Conservation (phyloP, 352 stramenopile species). For the Peronospora farinosa region DNA sequence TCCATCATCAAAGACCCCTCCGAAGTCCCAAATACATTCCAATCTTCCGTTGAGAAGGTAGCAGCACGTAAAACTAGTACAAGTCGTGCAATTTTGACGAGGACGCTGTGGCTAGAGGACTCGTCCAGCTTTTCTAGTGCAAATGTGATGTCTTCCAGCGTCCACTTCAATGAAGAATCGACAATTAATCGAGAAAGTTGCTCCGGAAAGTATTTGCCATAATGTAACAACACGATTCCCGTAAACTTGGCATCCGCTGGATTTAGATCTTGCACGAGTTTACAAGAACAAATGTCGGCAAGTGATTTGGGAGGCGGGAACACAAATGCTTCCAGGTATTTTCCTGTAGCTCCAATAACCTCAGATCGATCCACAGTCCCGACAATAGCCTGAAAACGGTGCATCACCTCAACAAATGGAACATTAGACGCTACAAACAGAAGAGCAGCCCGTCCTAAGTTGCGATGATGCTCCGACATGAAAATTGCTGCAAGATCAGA, state of each 20-base stretch:
- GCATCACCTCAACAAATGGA: slow-evolving; percentile 45
- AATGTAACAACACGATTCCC: slow-evolving; percentile 59
- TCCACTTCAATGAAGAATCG: slow-evolving; percentile 68
- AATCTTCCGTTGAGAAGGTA: slow-evolving; percentile 22
- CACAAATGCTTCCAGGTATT: slow-evolving; percentile 75
- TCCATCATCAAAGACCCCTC: slow-evolving; percentile 4
- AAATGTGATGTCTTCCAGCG: slow-evolving; percentile 60
- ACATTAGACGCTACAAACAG: slow-evolving; percentile 74
- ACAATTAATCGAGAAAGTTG: slow-evolving; percentile 66
- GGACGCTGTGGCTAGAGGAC: slow-evolving; percentile 39
- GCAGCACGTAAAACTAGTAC: slow-evolving; percentile 54
- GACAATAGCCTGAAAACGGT: slow-evolving; percentile 45
- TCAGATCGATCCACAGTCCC: slow-evolving; percentile 37
- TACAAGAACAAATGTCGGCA: slow-evolving; percentile 15
- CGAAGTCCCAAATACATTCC: slow-evolving; percentile 21
- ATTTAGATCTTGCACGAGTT: slow-evolving; percentile 10
- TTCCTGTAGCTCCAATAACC: slow-evolving; percentile 48
- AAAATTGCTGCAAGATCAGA: slow-evolving; percentile 58
- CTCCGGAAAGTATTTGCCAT: slow-evolving; percentile 66
- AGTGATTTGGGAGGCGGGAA: slow-evolving; percentile 43
- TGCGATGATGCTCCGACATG: slow-evolving; percentile 40
- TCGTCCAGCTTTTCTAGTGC: slow-evolving; percentile 48
- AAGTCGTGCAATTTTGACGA: slow-evolving; percentile 56
- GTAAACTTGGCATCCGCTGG: slow-evolving; percentile 39
- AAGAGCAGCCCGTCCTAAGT: slow-evolving; percentile 56